Evolutionary conservation across 2,329 filamentous ascomycete genomes (phyloP).

Genomic region (Alternaria infectoria): DNA sequence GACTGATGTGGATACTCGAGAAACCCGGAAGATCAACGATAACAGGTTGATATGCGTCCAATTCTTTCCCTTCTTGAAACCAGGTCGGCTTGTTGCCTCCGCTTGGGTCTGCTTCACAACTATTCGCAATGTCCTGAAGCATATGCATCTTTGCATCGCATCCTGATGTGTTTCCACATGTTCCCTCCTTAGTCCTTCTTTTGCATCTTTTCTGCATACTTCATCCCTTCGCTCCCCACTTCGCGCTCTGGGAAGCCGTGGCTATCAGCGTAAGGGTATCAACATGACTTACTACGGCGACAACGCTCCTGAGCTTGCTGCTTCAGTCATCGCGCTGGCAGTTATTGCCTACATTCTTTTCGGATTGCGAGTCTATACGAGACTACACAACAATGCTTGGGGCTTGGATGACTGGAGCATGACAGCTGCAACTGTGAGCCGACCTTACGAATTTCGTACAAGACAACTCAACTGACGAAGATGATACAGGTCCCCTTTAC

Average conservation of each 20-base stretch:
- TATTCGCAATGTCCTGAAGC: not conserved
- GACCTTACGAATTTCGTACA: too few species aligned
- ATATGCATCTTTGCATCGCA: not conserved
- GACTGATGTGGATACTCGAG: constrained; percentile 1
- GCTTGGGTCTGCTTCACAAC: not conserved
- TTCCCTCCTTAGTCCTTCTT: not conserved
- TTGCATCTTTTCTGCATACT: not conserved
- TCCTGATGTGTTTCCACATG: not conserved
- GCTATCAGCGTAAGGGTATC: not conserved
- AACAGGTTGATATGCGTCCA: constrained; percentile 1
- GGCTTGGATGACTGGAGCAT: constrained; percentile 12
- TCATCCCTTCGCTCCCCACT: not conserved
- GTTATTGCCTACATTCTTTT: constrained; percentile 7
- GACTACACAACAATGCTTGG: constrained; percentile 11
- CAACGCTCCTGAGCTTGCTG: constrained; percentile 9
- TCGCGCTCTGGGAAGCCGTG: not conserved
- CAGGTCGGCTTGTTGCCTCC: not conserved
- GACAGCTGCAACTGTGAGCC: constrained; percentile 7
- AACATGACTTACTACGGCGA: constrained; percentile 11
- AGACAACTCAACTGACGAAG: not conserved
- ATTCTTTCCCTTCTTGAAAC: constrained; percentile 2
- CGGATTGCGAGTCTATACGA: constrained; percentile 10
- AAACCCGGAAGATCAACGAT: constrained; percentile 4
- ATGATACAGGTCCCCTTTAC: constrained; percentile 5
- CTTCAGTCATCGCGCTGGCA: constrained; percentile 5